Conservation (phyloP, 306 rosid species). For the Pyrus pyrifolia region DNA sequence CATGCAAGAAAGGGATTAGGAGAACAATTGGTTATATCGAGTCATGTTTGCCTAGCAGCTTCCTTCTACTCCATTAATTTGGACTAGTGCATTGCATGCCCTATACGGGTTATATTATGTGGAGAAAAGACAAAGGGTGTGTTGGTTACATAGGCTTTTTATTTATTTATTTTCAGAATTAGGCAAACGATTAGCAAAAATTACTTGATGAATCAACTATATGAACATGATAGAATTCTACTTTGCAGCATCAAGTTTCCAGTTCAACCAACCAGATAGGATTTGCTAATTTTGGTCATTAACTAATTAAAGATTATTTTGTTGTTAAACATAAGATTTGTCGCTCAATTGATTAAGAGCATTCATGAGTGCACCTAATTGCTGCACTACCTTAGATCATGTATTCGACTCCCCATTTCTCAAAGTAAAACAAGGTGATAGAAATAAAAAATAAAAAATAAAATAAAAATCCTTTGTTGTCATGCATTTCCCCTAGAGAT, state of each 20-base stretch:
- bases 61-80: not conserved
- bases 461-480: not conserved
- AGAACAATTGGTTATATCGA: not conserved
- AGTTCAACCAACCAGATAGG: not conserved
- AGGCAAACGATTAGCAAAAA: not conserved
- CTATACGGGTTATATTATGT: not conserved
- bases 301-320: not conserved
- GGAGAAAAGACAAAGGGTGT: not conserved
- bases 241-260: not conserved
- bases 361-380: too few species aligned
- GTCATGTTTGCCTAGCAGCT: not conserved
- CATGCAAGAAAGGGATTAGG: slow-evolving; percentile 3
- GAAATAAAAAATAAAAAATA: too few species aligned
- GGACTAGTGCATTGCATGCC: not conserved
- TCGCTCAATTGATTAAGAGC: too few species aligned
- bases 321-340: not conserved
- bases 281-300: not conserved
- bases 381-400: too few species aligned
- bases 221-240: not conserved
- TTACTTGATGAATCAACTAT: not conserved
- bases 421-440: not conserved
- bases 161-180: not conserved
- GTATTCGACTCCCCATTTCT: too few species aligned
- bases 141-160: not conserved
- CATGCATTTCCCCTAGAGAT: not conserved